phyloP scores from a whole-genome alignment of 2,329 filamentous ascomycete species.

The Trichoderma cornu-damae region DNA sequence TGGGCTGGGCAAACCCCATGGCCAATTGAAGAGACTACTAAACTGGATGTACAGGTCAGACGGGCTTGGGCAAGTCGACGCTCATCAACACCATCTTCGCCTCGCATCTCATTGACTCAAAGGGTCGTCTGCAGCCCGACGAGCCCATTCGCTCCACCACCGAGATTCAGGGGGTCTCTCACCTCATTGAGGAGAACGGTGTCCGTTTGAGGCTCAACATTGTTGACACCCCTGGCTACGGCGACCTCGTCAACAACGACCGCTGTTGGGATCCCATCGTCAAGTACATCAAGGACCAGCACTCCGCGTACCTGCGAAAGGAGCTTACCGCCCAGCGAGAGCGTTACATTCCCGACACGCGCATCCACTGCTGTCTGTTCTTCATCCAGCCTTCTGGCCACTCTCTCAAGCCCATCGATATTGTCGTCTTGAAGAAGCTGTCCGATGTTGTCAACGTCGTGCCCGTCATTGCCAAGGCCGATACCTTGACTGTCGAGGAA shows the following conservation, averaged over 20 bases:
- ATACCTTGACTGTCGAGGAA: slow-evolving; percentile 93
- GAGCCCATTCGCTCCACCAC: slow-evolving; percentile 93
- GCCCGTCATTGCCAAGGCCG: slow-evolving; percentile 96
- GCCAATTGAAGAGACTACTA: slow-evolving; percentile 16
- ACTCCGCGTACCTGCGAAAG: slow-evolving; percentile 98
- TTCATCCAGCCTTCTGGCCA: slow-evolving; percentile 99
- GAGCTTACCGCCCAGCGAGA: slow-evolving; percentile 98
- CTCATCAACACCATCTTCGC: slow-evolving; percentile 99
- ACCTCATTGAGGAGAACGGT: slow-evolving; percentile 99
- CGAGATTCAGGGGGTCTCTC: slow-evolving; percentile 95
- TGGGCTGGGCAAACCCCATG: not conserved
- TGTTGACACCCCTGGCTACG: slow-evolving; percentile 96
- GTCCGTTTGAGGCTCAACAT: slow-evolving; percentile 97
- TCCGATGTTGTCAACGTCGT: slow-evolving; percentile 99
- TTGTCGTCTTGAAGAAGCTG: slow-evolving; percentile 98
- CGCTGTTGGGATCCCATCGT: slow-evolving; percentile 99
- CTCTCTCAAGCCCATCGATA: slow-evolving; percentile 98
- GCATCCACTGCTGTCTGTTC: slow-evolving; percentile 99
- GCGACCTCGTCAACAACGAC: slow-evolving; percentile 99
- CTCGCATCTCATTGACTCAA: slow-evolving; percentile 97
- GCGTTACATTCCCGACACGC: slow-evolving; percentile 97
- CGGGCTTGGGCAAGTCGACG: slow-evolving; percentile 96
- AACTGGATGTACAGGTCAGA: slow-evolving; percentile 67
- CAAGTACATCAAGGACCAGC: slow-evolving; percentile 99
- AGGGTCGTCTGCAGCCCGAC: slow-evolving; percentile 87